phyloP scores from a whole-genome alignment of 73 alveolate genomes.

The Paramecium caudatum region DNA sequence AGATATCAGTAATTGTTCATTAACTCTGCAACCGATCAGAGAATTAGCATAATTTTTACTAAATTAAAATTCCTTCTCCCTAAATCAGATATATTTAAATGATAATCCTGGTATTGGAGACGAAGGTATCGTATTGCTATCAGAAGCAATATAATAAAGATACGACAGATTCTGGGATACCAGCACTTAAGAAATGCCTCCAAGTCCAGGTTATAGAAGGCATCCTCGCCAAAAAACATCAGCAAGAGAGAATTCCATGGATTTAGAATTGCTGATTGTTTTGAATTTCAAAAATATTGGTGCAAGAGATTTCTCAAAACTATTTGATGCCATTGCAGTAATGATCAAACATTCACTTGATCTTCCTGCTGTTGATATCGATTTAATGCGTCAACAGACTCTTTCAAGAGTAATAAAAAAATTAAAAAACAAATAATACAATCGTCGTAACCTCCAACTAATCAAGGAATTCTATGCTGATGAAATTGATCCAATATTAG shows the following conservation, averaged over 20 bases:
- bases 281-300: not conserved
- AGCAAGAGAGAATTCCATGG: not conserved
- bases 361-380: slow-evolving; percentile 20
- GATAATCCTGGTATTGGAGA: slow-evolving; percentile 2
- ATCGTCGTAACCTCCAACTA: not conserved
- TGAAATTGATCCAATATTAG: not conserved
- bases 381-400: not conserved
- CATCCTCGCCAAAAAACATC: slow-evolving; percentile 17
- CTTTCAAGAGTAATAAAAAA: not conserved
- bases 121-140: not conserved
- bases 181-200: not conserved
- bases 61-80: slow-evolving; percentile 46
- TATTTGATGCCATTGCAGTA: slow-evolving; percentile 24
- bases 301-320: not conserved
- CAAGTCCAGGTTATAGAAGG: slow-evolving; percentile 31
- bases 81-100: slow-evolving; percentile 16
- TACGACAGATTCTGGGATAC: slow-evolving; percentile 46
- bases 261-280: slow-evolving; percentile 25
- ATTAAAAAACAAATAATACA: not conserved
- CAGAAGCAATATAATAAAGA: not conserved
- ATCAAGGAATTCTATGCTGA: slow-evolving; percentile 10
- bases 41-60: not conserved
- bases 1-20: slow-evolving; percentile 31
- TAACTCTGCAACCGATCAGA: not conserved
- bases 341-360: slow-evolving; percentile 9